Percentiles rank a stretch among this genome's conserved stretches.
These are phyloP conservation scores for Erigeron canadensis DNA, from an alignment of 129 eudicot genomes.

Conservation along the genomic window DNA sequence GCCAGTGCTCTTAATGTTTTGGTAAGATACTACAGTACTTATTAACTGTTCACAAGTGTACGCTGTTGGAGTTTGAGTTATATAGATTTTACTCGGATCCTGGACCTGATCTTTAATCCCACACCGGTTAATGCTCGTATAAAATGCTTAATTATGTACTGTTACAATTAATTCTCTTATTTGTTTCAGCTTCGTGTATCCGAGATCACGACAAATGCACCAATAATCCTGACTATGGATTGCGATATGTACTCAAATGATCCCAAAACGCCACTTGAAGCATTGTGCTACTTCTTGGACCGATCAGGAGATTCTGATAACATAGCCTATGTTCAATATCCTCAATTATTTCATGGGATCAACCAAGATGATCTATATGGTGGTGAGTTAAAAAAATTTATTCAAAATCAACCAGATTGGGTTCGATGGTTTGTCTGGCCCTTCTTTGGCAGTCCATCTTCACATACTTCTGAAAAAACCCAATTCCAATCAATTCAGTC, in stretches of 20 bases:
- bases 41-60: too few species aligned
- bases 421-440: conserved; percentile 57
- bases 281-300: conserved; percentile 53
- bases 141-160: neutral
- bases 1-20: conserved; percentile 55
- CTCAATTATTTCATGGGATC: conserved; percentile 60
- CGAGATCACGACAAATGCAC: conserved; percentile 63
- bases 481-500: conserved; percentile 32
- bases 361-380: conserved; percentile 54
- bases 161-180: neutral
- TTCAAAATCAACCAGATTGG: conserved; percentile 48
- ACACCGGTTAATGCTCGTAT: neutral
- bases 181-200: conserved; percentile 64
- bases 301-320: conserved; percentile 34
- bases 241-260: conserved; percentile 79
- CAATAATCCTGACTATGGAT: conserved; percentile 52
- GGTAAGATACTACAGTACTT: too few species aligned
- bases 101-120: too few species aligned
- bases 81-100: too few species aligned
- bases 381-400: conserved; percentile 44
- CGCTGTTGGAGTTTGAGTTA: neutral
- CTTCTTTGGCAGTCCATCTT: conserved; percentile 58
- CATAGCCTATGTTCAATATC: conserved; percentile 60
- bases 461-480: conserved; percentile 24
- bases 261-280: conserved; percentile 48